Conservation (phyloP, 192 early-diverging fungal genomes). For the Gamsiella multidivaricata region DNA sequence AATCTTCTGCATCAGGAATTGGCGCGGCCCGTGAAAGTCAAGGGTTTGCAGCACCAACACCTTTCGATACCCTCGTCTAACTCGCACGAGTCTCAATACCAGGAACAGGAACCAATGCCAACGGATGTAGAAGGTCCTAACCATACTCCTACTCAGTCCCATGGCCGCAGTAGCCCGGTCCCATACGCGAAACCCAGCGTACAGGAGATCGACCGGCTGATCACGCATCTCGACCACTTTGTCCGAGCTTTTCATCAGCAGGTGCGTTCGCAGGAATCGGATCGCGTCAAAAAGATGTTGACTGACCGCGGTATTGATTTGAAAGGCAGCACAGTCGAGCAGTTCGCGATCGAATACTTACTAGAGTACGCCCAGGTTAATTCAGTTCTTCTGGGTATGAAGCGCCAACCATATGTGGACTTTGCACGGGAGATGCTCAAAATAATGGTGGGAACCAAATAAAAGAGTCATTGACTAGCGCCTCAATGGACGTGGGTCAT, state of each 20-base stretch:
- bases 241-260: conserved; percentile 43
- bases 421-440: conserved; percentile 38
- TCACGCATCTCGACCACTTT: conserved; percentile 24
- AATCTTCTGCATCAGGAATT: conserved; percentile 29
- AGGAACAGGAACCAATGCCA: neutral
- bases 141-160: neutral
- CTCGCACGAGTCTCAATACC: neutral
- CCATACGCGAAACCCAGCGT: neutral
- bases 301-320: conserved; percentile 29
- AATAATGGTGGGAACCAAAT: neutral
- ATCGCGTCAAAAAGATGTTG: conserved; percentile 26
- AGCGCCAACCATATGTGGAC: conserved; percentile 47
- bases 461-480: too few species aligned
- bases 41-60: neutral
- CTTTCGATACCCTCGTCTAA: neutral
- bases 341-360: conserved; percentile 48
- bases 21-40: conserved; percentile 5
- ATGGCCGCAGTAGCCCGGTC: neutral
- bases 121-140: neutral
- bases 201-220: conserved; percentile 16
- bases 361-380: conserved; percentile 40
- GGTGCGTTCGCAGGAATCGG: conserved; percentile 40
- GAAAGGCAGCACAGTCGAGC: conserved; percentile 38
- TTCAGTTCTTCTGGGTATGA: conserved; percentile 51
- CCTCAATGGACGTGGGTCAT: too few species aligned